Base-by-base conservation (phyloP, 2,329 filamentous ascomycete genomes). In the Xylariales sp. region DNA sequence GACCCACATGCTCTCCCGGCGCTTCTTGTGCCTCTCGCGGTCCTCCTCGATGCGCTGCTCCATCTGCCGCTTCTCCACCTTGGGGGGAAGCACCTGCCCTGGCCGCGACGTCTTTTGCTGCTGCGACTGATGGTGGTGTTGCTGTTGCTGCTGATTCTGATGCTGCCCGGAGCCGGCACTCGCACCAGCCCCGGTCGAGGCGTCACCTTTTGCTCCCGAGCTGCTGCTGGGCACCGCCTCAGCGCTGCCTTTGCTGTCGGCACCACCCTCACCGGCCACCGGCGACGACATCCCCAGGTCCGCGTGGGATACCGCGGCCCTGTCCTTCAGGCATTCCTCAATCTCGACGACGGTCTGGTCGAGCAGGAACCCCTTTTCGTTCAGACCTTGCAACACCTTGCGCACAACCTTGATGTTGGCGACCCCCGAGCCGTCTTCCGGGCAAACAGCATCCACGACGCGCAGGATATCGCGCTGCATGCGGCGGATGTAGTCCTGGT, bases 21-120 rank as follows among this genome's bases (percentile, higher is more conserved):
- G 69, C 29, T 91, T 72, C 70, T 98, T 98, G 62, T 98, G 94
- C 29, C 93, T 72, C 61, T 98, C 93, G 4, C 93, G 74, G 61
- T 98, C 93, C 63, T 98, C 94, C 52, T 98, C 94, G 46, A 98
- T 95, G 28, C 93, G 75, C 67, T 97, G 90, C 65, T 97, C 90
- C 37, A 96, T 86, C 64, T 95, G 87, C 40, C 85, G 77, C 63
- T 91, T 93, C 54, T 96, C 88, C 36, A 93, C 60, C 15, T 30
- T 34, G 14, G 19, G 20, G 13, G 37, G 37, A 7, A 17, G 23
- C 8, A 11, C 18, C n/a, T n/a, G n/a, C n/a, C 21, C 24, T 13
- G 15, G 14, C 5, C 16, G 17, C 14, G 13, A 25, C 11, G 25
- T 14, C 10, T 29, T 36, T 6, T 12, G n/a, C 8, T 8, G 12